Percentiles rank a stretch among this genome's conserved stretches.
Evolutionary conservation across 805 yeast genomes (phyloP).

Genomic region (Priceomyces carsonii): DNA sequence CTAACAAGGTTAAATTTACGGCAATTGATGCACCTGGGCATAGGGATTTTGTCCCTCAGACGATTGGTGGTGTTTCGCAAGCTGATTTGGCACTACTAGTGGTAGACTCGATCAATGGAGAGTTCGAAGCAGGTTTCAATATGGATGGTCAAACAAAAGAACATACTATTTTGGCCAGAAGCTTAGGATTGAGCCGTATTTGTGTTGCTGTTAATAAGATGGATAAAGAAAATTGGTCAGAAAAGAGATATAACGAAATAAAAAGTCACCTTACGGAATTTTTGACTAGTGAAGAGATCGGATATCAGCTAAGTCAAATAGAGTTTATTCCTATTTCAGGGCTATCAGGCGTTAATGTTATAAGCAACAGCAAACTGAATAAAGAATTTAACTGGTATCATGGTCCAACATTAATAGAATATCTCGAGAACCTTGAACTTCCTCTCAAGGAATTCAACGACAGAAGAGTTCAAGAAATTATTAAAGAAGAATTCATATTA

Average conservation of each 20-base stretch:
- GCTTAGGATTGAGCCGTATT: constrained; percentile 61
- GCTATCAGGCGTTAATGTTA: constrained; percentile 64
- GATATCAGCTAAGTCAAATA: constrained; percentile 44
- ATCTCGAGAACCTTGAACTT: constrained; percentile 35
- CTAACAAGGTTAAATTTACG: constrained; percentile 54
- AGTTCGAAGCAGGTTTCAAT: constrained; percentile 69
- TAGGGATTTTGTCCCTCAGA: constrained; percentile 78
- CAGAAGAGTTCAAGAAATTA: constrained; percentile 16
- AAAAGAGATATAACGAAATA: constrained; percentile 54
- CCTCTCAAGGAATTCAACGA: constrained; percentile 13
- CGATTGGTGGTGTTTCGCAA: constrained; percentile 81
- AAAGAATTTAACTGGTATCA: constrained; percentile 48
- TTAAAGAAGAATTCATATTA: constrained; percentile 51
- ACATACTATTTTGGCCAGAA: constrained; percentile 68
- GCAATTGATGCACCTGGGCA: constrained; percentile 88
- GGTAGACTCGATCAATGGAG: constrained; percentile 64
- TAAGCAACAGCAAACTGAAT: constrained; percentile 34
- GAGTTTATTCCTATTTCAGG: constrained; percentile 71
- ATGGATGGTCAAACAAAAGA: constrained; percentile 78
- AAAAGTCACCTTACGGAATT: constrained; percentile 48
- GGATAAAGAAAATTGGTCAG: constrained; percentile 62
- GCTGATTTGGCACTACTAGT: constrained; percentile 76
- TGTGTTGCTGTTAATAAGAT: constrained; percentile 70
- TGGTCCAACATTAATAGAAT: constrained; percentile 44
- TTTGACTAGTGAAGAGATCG: constrained; percentile 50